Evolutionary conservation across 2,329 filamentous ascomycete genomes (phyloP), one percentile per base, ranked within the genome.

Genomic region (Teratosphaeriaceae sp.): DNA sequence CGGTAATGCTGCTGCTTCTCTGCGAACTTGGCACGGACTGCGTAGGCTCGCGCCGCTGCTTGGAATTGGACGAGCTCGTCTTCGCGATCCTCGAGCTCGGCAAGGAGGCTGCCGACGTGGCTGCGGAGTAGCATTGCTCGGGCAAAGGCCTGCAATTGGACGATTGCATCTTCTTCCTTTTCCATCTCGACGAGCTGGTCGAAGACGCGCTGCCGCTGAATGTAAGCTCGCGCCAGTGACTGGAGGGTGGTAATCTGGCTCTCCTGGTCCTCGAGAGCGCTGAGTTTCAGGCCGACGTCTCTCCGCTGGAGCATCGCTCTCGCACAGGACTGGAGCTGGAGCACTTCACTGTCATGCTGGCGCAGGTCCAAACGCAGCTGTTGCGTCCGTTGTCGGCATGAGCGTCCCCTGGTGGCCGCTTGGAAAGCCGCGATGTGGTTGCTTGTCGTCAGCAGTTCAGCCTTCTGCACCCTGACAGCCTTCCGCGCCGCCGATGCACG

Each of bases 1-100:
- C 85, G 83, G 72, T 89, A 98, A 68, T 85, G 90, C 18, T 80
- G 81, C 60, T 84, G 81, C 74, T 95, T 95, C 64, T 94, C 87
- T 40, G 78, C 79, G 56, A 94, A 97, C 15, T 74, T 75, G 12
- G 72, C 74, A 24, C 90, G 79, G 23, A 97, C 78, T 2, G 94
- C 64, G 55, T 79, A 82, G 2, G 80, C 90, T 54, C 83, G 80
- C 6, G 84, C 78, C 5, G 79, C 74, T 4, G 88, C 75, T 63
- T 97, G 89, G 19, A 95, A 66, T 22, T 82, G 84, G 7, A 79
- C 69, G 46, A 96, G 75, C 0, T 73, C 71, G n/a, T 84, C 82
- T 58, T 97, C 89, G 49, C 94, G 80, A 41, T 83, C 83, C 46
- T 94, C 87, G 2, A 97, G 74, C 51, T 90, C 80, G 18, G 75